Conservation (phyloP, 768 basidiomycete genomes). For the Russula sp. region DNA sequence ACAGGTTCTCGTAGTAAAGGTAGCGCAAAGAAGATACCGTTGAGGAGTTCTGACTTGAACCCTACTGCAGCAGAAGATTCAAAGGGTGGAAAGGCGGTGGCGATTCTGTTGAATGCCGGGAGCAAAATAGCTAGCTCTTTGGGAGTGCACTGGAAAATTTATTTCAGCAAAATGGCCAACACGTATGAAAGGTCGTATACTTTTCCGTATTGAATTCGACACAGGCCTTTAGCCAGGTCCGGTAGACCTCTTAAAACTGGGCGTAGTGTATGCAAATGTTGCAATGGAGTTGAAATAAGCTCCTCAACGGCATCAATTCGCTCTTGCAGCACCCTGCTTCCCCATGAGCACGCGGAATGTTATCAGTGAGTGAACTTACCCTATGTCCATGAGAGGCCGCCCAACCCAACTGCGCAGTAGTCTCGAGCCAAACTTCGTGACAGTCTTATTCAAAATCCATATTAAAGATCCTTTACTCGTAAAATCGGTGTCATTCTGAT, state of each 20-base stretch:
- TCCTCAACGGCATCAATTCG: constrained; percentile 86
- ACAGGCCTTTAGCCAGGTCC: constrained; percentile 82
- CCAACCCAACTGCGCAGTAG: constrained; percentile 84
- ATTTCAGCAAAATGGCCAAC: background rate
- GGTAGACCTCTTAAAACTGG: constrained; percentile 72
- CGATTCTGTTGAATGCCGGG: constrained; percentile 70
- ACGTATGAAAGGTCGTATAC: constrained; percentile 41
- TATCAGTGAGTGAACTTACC: constrained; percentile 41
- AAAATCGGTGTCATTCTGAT: constrained; percentile 82
- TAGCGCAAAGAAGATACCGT: constrained; percentile 63
- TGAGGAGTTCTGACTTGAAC: constrained; percentile 65
- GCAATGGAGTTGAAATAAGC: constrained; percentile 59
- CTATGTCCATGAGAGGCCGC: constrained; percentile 71
- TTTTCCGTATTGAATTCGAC: constrained; percentile 88
- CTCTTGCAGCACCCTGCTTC: constrained; percentile 60
- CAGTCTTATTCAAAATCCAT: constrained; percentile 82
- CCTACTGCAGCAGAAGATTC: constrained; percentile 46
- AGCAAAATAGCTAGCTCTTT: constrained; percentile 76
- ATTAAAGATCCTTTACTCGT: constrained; percentile 72
- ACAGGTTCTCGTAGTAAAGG: constrained; percentile 61
- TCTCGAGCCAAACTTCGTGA: constrained; percentile 85
- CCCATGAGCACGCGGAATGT: constrained; percentile 1
- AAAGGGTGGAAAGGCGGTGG: constrained; percentile 54
- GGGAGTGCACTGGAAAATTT: constrained; percentile 61
- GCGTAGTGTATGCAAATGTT: constrained; percentile 63